Percentiles rank a stretch among this genome's conserved stretches.
phyloP scores from a whole-genome alignment of 1,284 basidiomycete species.

The Sporisorium scitamineum region DNA sequence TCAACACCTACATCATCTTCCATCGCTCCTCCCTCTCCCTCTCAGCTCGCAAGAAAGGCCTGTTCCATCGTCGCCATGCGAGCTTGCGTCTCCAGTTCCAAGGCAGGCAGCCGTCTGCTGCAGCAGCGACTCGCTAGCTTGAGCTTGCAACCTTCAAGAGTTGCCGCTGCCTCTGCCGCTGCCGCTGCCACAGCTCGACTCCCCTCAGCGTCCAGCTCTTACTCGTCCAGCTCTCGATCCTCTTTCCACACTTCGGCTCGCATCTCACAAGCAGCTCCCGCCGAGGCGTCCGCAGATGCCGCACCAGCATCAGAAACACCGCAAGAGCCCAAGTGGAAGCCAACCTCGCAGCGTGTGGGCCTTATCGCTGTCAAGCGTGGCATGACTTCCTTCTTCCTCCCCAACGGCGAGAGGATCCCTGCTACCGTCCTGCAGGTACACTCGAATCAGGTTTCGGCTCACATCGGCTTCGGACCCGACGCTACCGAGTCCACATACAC shows the following conservation, averaged over 20 bases:
- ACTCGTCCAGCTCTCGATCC: slow-evolving; percentile 6
- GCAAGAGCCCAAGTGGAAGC: slow-evolving; percentile 76
- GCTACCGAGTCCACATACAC: slow-evolving; percentile 43
- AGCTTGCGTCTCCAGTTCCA: slow-evolving; percentile 27
- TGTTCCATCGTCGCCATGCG: slow-evolving; percentile 13
- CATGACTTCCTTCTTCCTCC: slow-evolving; percentile 94
- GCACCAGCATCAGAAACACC: slow-evolving; percentile 10
- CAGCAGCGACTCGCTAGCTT: slow-evolving; percentile 34
- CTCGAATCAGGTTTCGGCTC: slow-evolving; percentile 58
- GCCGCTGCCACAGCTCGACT: slow-evolving; percentile 8
- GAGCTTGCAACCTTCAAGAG: slow-evolving; percentile 24
- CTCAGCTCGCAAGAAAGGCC: neutral
- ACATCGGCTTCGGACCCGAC: slow-evolving; percentile 39
- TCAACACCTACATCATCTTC: neutral
- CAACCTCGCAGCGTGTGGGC: slow-evolving; percentile 84
- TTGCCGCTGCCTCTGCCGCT: slow-evolving; percentile 12
- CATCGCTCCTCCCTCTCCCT: neutral
- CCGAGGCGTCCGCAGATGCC: slow-evolving; percentile 5
- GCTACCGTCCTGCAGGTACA: slow-evolving; percentile 93
- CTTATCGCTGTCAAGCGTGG: slow-evolving; percentile 94
- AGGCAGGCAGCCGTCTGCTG: slow-evolving; percentile 34
- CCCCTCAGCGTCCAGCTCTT: slow-evolving; percentile 7
- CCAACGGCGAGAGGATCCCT: slow-evolving; percentile 85
- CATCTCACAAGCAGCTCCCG: slow-evolving; percentile 26
- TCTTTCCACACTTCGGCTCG: slow-evolving; percentile 33